Base-by-base conservation (phyloP, 108 stramenopile species). In the Skeletonema grethae region DNA sequence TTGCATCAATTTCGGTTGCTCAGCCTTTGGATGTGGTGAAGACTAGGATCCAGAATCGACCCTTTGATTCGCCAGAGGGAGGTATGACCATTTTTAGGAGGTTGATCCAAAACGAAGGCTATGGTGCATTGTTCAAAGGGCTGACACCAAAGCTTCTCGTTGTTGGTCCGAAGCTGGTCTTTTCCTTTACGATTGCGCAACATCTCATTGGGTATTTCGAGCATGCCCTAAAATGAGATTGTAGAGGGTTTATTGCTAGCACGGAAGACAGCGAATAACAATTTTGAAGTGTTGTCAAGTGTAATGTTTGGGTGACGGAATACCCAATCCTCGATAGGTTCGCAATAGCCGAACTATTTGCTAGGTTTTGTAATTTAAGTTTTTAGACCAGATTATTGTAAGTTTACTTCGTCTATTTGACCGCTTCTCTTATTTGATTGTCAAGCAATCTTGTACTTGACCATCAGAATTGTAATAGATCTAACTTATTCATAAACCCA, bases 171-270 rank as follows among this genome's bases (percentile, higher is more conserved):
- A 92, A 92, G 70, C 82, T 92, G 13, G 57, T 92, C 55, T 92
- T 92, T 77, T 89, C 88, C 18, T 92, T 90, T 69, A 92, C 91
- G 9, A 75, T 92, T 29, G 91, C 91, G 24, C 91, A 92, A 76
- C 87, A 88, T 25, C 69, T 90, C 28, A 92, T 92, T 66, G 82
- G 62, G 8, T 85, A 82, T 64, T 88, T 87, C 79, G 77, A 79
- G 50, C 65, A 79, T 11, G 70, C 32, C 20, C 70, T 79, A 53
- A 72, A 79, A 69, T 78, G 61, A 59, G 16, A 39, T 43, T n/a
- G 41, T 13, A 43, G 41, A 43, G 13, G 15, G 1, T 43, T 10
- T 6, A 38, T 11, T 43, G 41, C 15, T 43, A 43, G 15, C 15
- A n/a, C 41, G 25, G 0, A 28, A 1, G 25, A 28, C 15, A 43